These are phyloP conservation scores for Solanum verrucosum DNA, from an alignment of 257 asterid genomes.

Conservation along the genomic window DNA sequence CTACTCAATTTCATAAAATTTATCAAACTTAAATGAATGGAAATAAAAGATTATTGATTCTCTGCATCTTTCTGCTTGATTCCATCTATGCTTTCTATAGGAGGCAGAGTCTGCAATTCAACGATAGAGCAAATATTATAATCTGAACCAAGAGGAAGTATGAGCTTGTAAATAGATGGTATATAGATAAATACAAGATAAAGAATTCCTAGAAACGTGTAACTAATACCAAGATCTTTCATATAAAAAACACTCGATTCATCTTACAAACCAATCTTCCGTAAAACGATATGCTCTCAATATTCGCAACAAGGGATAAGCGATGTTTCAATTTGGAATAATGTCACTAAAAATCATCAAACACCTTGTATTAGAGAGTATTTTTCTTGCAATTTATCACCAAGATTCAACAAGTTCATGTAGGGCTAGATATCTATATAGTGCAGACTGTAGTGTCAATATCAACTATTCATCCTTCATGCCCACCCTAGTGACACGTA, in stretches of 20 bases:
- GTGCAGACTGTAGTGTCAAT: no score
- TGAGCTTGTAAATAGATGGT: not conserved
- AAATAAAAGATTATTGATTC: conserved; percentile 7
- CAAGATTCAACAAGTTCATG: no score
- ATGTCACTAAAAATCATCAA: no score
- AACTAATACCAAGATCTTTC: not conserved
- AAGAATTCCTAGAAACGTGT: not conserved
- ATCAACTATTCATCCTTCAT: no score
- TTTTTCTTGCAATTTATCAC: no score
- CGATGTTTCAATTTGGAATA: no score
- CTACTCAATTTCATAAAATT: not conserved
- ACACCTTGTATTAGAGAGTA: no score
- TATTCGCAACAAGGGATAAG: no score
- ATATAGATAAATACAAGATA: not conserved
- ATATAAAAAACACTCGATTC: not conserved
- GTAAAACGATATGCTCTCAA: no score
- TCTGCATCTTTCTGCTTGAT: conserved; percentile 10
- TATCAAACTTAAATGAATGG: not conserved
- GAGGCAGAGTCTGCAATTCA: conserved; percentile 34
- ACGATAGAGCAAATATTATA: not conserved
- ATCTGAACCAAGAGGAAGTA: not conserved
- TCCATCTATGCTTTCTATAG: conserved; percentile 6
- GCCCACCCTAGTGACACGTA: no score
- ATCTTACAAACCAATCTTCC: not conserved
- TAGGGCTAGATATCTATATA: no score